These are phyloP conservation scores for Hapsidospora chrysogenum DNA, from an alignment of 495 filamentous ascomycete species.

Conservation along the genomic window DNA sequence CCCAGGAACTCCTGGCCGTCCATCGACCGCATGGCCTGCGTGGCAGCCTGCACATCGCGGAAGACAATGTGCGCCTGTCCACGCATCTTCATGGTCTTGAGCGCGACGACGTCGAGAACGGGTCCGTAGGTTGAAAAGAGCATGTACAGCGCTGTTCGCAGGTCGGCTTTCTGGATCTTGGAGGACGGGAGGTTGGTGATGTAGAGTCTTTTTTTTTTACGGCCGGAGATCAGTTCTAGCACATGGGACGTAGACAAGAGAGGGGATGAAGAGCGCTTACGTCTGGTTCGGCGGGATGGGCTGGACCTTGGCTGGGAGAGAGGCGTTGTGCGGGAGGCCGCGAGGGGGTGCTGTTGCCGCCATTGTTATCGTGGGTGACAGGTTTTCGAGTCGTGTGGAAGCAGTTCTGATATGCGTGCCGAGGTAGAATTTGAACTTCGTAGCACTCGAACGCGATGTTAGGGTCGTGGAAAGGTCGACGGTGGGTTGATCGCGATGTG, in stretches of 20 bases:
- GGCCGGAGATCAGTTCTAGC: no score
- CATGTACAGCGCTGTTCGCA: slow-evolving; percentile 72
- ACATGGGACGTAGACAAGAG: neutral
- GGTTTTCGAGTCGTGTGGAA: no score
- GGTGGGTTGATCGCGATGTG: no score
- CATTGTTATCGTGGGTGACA: slow-evolving; percentile 9
- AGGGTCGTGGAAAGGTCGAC: no score
- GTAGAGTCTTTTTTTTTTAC: slow-evolving; percentile 48
- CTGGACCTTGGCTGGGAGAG: slow-evolving; percentile 22
- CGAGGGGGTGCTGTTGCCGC: slow-evolving; percentile 14
- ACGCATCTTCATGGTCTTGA: slow-evolving; percentile 79
- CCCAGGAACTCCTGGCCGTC: slow-evolving; percentile 82
- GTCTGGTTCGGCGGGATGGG: slow-evolving; percentile 51
- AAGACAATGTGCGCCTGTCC: slow-evolving; percentile 91
- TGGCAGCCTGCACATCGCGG: slow-evolving; percentile 69
- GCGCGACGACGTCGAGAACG: slow-evolving; percentile 81
- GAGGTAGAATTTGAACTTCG: neutral
- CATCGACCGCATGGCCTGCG: slow-evolving; percentile 74
- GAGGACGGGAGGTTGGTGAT: slow-evolving; percentile 64
- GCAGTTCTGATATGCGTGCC: neutral
- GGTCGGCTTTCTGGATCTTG: slow-evolving; percentile 72
- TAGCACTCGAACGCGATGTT: neutral
- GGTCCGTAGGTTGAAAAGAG: slow-evolving; percentile 88
- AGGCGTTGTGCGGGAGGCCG: slow-evolving; percentile 8
- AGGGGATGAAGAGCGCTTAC: slow-evolving; percentile 26